Base-by-base conservation (phyloP, 2,329 filamentous ascomycete species). In the Pseudopithomyces chartarum region DNA sequence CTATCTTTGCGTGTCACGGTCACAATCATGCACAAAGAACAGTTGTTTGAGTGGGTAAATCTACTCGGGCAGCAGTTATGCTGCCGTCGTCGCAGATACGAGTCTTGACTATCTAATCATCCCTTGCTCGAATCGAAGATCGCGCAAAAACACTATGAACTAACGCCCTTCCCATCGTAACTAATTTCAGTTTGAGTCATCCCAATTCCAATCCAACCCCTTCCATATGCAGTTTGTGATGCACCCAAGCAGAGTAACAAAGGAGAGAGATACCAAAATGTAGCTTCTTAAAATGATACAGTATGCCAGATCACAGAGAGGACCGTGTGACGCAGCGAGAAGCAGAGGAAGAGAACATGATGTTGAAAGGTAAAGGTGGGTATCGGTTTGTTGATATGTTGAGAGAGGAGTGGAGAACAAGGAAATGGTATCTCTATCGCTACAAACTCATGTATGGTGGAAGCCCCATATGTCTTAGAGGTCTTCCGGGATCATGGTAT, bases 51-150 rank as follows among this genome's bases (percentile, higher is more conserved):
- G 70, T 70, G 72, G 72, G 73, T 74, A 75, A 75, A 75, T 74
- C 72, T 70, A 17, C 38, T 40, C 38, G 17, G 38, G 38, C 38
- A 43, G 60, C 59, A 38, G 56, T 54, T 57, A 48, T 62, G 61
- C 67, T 66, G 65, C 71, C 60, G 69, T 68, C 68, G 70, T 40
- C 38, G 38, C 38, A 40, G 73, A 75, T 75, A 75, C 73, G 73
- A 75, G 73, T 73, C 73, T 73, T 73, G 73, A 74, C 70, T 72
- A 73, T 65, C 71, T 74, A 74, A 65, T 71, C 66, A 72, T 74
- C 73, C 73, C 70, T 73, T 65, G 57, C 22, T 53, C 65, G 62
- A 68, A 69, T 59, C 61, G 58, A n/a, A 50, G 22, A 44, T 34
- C 43, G 38, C 52, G 62, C 38, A 17, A 15, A 40, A 22, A 52